Base-by-base conservation (phyloP, 2,329 filamentous ascomycete species). In the Venturia asperata region DNA sequence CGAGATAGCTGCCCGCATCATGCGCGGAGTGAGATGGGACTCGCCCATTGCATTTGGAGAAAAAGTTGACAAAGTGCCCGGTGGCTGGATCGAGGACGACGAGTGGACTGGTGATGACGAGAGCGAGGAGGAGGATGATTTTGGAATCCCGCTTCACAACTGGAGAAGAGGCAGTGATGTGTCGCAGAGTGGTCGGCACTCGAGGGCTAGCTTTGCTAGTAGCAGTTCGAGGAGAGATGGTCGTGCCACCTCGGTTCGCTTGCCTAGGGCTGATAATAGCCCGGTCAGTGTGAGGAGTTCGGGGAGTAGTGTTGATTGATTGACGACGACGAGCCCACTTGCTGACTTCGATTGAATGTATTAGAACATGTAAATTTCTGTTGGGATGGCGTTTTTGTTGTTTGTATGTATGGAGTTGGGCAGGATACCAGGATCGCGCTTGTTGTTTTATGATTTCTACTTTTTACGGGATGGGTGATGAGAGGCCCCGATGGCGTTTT, bases 1-100 rank as follows among this genome's bases (percentile, higher is more conserved):
- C 5, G 86, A 86, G 65, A 90, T 96, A 65, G 90, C 92, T 0
- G 87, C 89, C 0, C 86, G 85, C 67, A 91, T 96, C 67, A 83
- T 87, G 1, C 76, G 76, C 58, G 80, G 80, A 4, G 52, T 37
- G 30, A 34, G 52, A 37, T 74, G 52, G 74, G 6, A 74, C 76
- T 30, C 47, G 72, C 70, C 65, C 70, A 70, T 67, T 73, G 66
- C 64, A 73, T 65, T 42, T 70, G 66, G 39, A 70, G 69, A 5
- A 68, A 70, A 62, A 68, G 19, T 58, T 19, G 52, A 58, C 11
- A 58, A 37, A n/a, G 52, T 58, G 17, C 52, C 52, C 10, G 52
- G 52, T n/a, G 52, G 82, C 47, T 41, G 47, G 34, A 39, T 52
- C 45, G 84, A 87, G 52, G 82, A 81, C 27, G 72, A 74, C 43